These are phyloP conservation scores for Xerocomus brunneocitrinus DNA, from an alignment of 768 basidiomycete species.

Conservation along the genomic window DNA sequence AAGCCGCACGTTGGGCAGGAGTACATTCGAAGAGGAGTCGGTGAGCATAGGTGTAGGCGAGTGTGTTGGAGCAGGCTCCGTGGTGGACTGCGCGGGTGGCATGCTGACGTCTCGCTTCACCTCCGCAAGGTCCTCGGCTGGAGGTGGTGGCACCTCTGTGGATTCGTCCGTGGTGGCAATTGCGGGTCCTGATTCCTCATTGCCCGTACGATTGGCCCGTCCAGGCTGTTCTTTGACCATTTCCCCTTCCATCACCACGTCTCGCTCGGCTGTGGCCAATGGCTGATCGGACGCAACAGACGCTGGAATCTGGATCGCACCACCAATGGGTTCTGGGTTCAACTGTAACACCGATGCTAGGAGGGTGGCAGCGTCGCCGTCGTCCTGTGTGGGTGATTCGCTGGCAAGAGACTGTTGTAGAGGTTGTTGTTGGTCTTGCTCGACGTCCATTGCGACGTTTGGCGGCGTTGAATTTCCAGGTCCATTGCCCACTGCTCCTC, in stretches of 20 bases:
- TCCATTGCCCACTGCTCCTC: conserved; percentile 4
- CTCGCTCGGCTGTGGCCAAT: conserved; percentile 19
- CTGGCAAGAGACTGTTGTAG: background rate
- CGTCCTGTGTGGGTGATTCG: background rate
- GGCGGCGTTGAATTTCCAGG: background rate
- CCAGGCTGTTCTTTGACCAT: conserved; percentile 10
- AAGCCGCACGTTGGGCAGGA: conserved; percentile 11
- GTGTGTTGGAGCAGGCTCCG: conserved; percentile 6
- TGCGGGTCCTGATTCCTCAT: conserved; percentile 1
- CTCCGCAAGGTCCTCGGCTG: conserved; percentile 13
- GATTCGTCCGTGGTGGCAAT: conserved; percentile 4
- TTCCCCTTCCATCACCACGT: conserved; percentile 24
- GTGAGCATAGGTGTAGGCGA: conserved; percentile 11
- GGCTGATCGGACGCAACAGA: conserved; percentile 20
- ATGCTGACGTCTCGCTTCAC: conserved; percentile 25
- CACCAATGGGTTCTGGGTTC: conserved; percentile 11
- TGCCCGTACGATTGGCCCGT: conserved; percentile 6
- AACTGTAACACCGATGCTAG: background rate
- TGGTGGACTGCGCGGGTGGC: conserved; percentile 12
- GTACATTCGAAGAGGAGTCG: conserved; percentile 9
- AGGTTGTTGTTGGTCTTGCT: conserved; percentile 11
- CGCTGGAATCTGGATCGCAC: background rate
- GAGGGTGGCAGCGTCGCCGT: background rate
- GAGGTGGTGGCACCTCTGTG: conserved; percentile 2
- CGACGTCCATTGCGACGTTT: conserved; percentile 22